phyloP scores from a whole-genome alignment of 768 basidiomycete species.

The Amanita brunnescens region DNA sequence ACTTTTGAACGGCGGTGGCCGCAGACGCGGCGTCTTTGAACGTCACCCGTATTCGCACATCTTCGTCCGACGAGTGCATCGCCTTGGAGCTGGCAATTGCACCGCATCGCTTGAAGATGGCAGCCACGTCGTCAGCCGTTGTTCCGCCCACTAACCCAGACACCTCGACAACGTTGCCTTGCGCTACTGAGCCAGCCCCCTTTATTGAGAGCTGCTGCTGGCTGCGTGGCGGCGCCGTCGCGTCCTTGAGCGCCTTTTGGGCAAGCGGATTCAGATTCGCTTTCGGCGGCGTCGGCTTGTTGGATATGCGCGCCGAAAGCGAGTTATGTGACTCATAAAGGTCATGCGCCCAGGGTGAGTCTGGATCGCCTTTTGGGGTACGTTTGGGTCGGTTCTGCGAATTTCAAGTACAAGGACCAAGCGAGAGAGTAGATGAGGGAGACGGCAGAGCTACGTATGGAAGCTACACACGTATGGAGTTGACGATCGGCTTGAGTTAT shows the following conservation, averaged over 20 bases:
- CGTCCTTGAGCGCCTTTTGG: constrained; percentile 59
- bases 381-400: constrained; percentile 42
- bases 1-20: constrained; percentile 59
- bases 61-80: constrained; percentile 19
- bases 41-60: constrained; percentile 58
- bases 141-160: constrained; percentile 68
- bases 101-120: constrained; percentile 79
- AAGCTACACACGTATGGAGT: constrained; percentile 46
- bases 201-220: constrained; percentile 48
- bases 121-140: constrained; percentile 75
- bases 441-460: constrained; percentile 10
- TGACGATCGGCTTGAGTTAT: constrained; percentile 26
- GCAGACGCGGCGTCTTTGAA: constrained; percentile 62
- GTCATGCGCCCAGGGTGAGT: constrained; percentile 66
- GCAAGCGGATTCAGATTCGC: constrained; percentile 42
- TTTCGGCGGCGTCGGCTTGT: constrained; percentile 37
- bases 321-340: constrained; percentile 54
- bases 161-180: constrained; percentile 68
- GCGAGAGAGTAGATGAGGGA: constrained; percentile 12
- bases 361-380: constrained; percentile 56
- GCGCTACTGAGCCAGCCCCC: constrained; percentile 43
- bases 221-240: constrained; percentile 27
- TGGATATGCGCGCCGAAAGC: constrained; percentile 49
- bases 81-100: constrained; percentile 44
- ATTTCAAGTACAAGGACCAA: constrained; percentile 12